Conservation (phyloP, 1,284 basidiomycete genomes). For the Puccinia triticina region DNA sequence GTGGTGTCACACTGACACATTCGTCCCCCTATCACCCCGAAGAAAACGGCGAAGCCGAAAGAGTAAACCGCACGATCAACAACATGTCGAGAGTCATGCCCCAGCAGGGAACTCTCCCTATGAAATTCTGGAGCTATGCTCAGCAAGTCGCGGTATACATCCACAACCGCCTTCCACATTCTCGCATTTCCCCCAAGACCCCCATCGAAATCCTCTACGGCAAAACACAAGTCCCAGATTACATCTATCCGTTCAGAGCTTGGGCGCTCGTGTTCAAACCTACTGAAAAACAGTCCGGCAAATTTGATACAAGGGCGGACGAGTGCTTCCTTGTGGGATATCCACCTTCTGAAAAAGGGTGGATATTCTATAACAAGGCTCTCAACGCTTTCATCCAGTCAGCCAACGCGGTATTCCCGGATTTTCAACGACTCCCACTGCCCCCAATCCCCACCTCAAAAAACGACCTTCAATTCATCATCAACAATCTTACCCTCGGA, state of each 20-base stretch:
- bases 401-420: background rate
- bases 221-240: background rate
- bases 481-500: background rate
- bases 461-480: background rate
- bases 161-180: conserved; percentile 7
- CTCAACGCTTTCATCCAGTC: background rate
- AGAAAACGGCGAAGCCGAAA: conserved; percentile 4
- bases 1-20: background rate
- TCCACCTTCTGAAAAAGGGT: background rate
- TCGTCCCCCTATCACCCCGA: conserved; percentile 9
- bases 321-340: conserved; percentile 14
- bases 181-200: background rate
- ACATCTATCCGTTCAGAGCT: background rate
- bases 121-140: conserved; percentile 2
- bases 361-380: conserved; percentile 2
- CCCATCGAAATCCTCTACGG: background rate
- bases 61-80: conserved; percentile 16
- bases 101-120: background rate
- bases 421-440: background rate
- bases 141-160: background rate
- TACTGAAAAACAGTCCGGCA: background rate
- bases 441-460: background rate
- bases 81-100: conserved; percentile 20
- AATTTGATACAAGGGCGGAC: background rate
- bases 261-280: background rate